These are phyloP conservation scores for Rhododendron griersonianum DNA, from an alignment of 148 eudicot species.

Conservation along the genomic window DNA sequence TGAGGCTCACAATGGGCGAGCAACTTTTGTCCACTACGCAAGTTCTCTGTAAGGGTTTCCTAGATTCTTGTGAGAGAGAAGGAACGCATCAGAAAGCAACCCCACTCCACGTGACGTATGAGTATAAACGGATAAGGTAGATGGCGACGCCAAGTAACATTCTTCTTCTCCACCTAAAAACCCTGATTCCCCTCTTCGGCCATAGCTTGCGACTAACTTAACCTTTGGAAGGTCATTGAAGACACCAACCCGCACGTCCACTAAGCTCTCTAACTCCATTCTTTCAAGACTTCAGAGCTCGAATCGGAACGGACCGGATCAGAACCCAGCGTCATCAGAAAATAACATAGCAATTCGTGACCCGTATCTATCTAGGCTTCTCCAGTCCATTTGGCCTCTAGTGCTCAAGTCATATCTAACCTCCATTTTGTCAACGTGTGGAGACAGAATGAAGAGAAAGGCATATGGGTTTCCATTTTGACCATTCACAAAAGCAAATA, in stretches of 20 bases:
- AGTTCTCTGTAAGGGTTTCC: background rate
- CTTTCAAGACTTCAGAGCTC: background rate
- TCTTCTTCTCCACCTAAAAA: background rate
- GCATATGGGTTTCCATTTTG: background rate
- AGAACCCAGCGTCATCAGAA: background rate
- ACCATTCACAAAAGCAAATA: slow-evolving; percentile 1
- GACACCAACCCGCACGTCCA: background rate
- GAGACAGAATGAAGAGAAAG: background rate
- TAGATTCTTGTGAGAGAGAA: background rate
- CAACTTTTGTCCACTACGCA: background rate
- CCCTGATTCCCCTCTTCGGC: background rate
- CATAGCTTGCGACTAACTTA: background rate
- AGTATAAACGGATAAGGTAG: background rate
- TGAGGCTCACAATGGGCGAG: background rate
- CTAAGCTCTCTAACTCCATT: background rate
- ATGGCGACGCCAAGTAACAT: background rate
- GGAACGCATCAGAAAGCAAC: background rate
- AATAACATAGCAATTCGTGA: background rate
- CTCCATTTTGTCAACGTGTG: background rate
- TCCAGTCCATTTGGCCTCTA: background rate
- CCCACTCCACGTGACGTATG: background rate
- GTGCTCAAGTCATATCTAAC: background rate
- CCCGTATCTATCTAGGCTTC: background rate
- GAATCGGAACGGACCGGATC: background rate
- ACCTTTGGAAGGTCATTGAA: background rate